Percentiles rank a stretch among this genome's conserved stretches.
These are phyloP conservation scores for Metarhizium album DNA, from an alignment of 2,329 filamentous ascomycete species.

Conservation along the genomic window DNA sequence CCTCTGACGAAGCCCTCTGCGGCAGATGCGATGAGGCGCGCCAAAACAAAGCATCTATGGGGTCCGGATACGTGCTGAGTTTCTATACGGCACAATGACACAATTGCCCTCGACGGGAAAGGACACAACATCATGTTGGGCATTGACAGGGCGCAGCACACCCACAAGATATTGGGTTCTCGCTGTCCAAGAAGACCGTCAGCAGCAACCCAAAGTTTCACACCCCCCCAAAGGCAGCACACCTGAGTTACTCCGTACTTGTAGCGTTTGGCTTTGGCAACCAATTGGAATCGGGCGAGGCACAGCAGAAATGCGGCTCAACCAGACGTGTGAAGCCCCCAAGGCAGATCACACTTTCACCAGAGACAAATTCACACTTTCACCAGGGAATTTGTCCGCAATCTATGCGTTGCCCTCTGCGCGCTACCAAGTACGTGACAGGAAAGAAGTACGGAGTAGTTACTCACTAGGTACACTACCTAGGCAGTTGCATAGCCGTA, in stretches of 20 bases:
- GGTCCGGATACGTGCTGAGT: constrained; percentile 2
- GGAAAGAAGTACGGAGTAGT: too few species aligned
- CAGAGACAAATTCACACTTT: too few species aligned
- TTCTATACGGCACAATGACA: constrained; percentile 2
- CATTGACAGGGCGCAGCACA: background rate
- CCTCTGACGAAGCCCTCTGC: background rate
- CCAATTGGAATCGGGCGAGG: background rate
- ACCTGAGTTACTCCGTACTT: too few species aligned
- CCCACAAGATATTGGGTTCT: background rate
- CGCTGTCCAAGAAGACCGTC: background rate
- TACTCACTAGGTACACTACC: too few species aligned
- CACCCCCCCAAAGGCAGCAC: background rate
- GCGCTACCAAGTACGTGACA: too few species aligned
- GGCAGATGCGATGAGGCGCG: background rate
- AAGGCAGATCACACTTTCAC: too few species aligned
- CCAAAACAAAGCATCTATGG: background rate
- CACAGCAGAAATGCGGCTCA: background rate
- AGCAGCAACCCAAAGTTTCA: background rate
- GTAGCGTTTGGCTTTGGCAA: background rate
- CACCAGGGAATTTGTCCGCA: too few species aligned
- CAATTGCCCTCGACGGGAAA: background rate
- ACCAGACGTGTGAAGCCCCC: background rate
- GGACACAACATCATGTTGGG: constrained; percentile 2
- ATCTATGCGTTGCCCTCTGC: too few species aligned
- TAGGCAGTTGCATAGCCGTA: too few species aligned